A percentile compares a stretch with the other conserved stretches of the same genome.
Conservation (phyloP, 108 stramenopile genomes). For the Ochromonas danica region DNA sequence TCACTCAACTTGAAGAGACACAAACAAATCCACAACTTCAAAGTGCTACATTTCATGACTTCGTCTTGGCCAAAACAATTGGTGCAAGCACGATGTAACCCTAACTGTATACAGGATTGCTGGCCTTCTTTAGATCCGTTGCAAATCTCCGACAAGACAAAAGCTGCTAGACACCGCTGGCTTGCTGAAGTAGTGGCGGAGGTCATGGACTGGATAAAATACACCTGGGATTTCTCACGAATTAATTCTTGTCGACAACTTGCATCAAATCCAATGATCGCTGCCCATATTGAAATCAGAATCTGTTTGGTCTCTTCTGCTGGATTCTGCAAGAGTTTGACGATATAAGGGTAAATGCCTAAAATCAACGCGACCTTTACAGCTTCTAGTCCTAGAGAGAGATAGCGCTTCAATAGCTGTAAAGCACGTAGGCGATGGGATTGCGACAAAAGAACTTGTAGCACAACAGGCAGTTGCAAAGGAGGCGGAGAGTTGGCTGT, state of each 20-base stretch:
- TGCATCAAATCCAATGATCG: slow-evolving; percentile 80
- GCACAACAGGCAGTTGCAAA: slow-evolving; percentile 81
- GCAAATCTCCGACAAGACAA: slow-evolving; percentile 76
- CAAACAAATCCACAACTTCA: slow-evolving; percentile 78
- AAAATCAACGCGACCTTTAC: slow-evolving; percentile 85
- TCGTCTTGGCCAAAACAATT: slow-evolving; percentile 54
- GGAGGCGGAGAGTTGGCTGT: slow-evolving; percentile 59
- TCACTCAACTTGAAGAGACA: slow-evolving; percentile 73
- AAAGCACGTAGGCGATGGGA: slow-evolving; percentile 86
- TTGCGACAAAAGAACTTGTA: slow-evolving; percentile 59
- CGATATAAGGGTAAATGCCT: slow-evolving; percentile 94
- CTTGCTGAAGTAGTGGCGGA: slow-evolving; percentile 32
- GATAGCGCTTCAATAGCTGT: slow-evolving; percentile 74
- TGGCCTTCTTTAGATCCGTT: slow-evolving; percentile 73
- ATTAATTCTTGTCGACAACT: slow-evolving; percentile 85
- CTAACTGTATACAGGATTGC: slow-evolving; percentile 71
- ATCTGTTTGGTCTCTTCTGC: slow-evolving; percentile 80
- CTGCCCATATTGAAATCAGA: slow-evolving; percentile 89
- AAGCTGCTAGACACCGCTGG: slow-evolving; percentile 81
- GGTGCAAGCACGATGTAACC: slow-evolving; percentile 66
- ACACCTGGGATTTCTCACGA: slow-evolving; percentile 72
- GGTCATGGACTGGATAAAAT: slow-evolving; percentile 77
- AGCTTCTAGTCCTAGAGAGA: slow-evolving; percentile 86
- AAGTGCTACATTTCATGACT: slow-evolving; percentile 45
- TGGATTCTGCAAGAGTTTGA: slow-evolving; percentile 84